These are phyloP conservation scores for Medicago lupulina DNA, from an alignment of 306 rosid genomes.

Conservation along the genomic window DNA sequence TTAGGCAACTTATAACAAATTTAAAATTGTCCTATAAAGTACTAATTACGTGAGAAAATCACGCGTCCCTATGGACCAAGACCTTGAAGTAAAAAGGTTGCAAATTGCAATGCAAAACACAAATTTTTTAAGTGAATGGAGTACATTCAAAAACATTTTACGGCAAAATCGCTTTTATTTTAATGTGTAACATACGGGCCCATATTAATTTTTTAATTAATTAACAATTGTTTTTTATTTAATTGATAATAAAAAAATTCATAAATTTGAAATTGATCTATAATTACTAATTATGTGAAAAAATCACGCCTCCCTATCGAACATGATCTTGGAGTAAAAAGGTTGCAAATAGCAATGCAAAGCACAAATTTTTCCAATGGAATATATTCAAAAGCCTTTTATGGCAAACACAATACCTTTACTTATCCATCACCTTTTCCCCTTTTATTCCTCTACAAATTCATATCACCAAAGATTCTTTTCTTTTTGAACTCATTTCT, in stretches of 20 bases:
- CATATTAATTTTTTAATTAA: not conserved
- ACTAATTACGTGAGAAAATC: no score
- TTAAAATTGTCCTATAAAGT: no score
- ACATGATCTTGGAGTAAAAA: not conserved
- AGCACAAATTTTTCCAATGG: conserved; percentile 40
- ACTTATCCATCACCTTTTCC: conserved; percentile 47
- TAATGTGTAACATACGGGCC: no score
- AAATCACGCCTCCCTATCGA: not conserved
- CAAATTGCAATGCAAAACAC: no score
- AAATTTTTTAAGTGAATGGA: no score
- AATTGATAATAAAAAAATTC: not conserved
- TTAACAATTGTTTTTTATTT: not conserved
- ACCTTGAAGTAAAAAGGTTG: no score
- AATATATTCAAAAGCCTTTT: conserved; percentile 50
- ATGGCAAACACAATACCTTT: conserved; percentile 44
- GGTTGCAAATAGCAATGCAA: conserved; percentile 23
- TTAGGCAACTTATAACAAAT: not conserved
- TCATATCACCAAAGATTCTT: conserved; percentile 46
- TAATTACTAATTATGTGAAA: not conserved
- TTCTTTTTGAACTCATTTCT: conserved; percentile 46
- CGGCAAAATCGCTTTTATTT: no score
- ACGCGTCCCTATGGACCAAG: no score
- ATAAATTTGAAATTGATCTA: not conserved
- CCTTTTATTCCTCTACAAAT: conserved; percentile 46
- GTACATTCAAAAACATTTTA: no score